Percentiles rank a stretch among this genome's conserved stretches.
These are phyloP conservation scores for Salvia hispanica DNA, from an alignment of 257 asterid genomes.

Conservation along the genomic window DNA sequence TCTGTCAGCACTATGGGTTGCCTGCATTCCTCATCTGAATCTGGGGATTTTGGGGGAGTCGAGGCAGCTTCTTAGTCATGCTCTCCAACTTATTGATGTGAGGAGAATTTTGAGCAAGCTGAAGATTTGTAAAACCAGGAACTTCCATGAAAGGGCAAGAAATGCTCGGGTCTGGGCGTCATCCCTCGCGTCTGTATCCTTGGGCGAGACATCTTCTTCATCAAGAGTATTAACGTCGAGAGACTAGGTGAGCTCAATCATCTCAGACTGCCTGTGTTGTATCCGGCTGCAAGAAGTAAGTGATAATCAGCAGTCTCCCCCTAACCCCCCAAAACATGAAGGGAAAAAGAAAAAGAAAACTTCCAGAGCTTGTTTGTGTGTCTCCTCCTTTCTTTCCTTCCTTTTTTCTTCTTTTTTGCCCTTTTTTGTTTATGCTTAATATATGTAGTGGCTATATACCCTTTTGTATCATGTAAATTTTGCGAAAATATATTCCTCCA, in stretches of 20 bases:
- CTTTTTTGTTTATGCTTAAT: not conserved
- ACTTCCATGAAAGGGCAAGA: constrained; percentile 67
- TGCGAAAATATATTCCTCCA: constrained; percentile 30
- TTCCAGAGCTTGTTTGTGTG: not conserved
- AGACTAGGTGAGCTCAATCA: constrained; percentile 24
- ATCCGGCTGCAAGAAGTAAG: constrained; percentile 27
- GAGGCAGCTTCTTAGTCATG: constrained; percentile 62
- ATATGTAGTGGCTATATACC: constrained; percentile 23
- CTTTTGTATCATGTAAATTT: constrained; percentile 36
- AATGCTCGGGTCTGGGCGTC: constrained; percentile 91
- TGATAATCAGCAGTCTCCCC: not conserved
- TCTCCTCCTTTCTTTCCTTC: not conserved
- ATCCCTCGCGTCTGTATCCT: constrained; percentile 73
- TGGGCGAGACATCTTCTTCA: constrained; percentile 58
- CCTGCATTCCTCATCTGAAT: constrained; percentile 61
- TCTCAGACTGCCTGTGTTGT: constrained; percentile 23
- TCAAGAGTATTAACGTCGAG: constrained; percentile 47
- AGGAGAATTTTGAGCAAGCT: constrained; percentile 72
- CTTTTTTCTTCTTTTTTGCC: not conserved
- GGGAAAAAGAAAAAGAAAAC: not conserved
- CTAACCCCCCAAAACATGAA: not conserved
- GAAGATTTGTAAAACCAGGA: constrained; percentile 62
- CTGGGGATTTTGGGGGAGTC: constrained; percentile 70
- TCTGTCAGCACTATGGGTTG: constrained; percentile 57
- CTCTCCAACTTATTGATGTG: constrained; percentile 60